phyloP scores from a whole-genome alignment of 768 basidiomycete species.

The Termitomyces sp. region DNA sequence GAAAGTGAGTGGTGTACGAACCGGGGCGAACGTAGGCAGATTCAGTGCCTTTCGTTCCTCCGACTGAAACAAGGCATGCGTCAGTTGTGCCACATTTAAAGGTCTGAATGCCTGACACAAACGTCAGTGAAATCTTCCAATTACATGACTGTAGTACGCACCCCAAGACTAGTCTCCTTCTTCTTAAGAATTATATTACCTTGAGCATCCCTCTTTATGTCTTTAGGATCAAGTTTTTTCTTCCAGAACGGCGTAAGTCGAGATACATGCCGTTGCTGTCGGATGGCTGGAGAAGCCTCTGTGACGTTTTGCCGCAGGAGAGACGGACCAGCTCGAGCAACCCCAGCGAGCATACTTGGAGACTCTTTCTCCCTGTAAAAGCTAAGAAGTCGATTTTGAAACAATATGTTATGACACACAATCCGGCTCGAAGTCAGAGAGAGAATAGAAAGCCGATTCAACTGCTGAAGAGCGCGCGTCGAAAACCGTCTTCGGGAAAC shows the following conservation, averaged over 20 bases:
- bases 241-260: not conserved
- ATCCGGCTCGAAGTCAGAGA: not conserved
- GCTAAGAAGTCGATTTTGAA: not conserved
- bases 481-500: not conserved
- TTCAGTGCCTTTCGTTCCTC: constrained; percentile 31
- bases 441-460: not conserved
- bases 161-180: constrained; percentile 27
- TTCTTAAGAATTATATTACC: constrained; percentile 15
- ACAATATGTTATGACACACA: not conserved
- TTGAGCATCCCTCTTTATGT: constrained; percentile 10
- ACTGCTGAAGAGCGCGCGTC: not conserved
- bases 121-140: not conserved
- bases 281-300: not conserved
- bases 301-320: constrained; percentile 3
- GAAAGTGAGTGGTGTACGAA: constrained; percentile 22
- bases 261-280: constrained; percentile 6
- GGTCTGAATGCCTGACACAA: constrained; percentile 26
- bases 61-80: constrained; percentile 38
- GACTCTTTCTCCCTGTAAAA: not conserved
- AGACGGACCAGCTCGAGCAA: constrained; percentile 13
- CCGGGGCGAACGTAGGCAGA: constrained; percentile 42
- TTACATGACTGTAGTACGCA: constrained; percentile 17
- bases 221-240: constrained; percentile 1
- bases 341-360: constrained; percentile 5
- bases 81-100: constrained; percentile 42